These are phyloP conservation scores for Nyctanthes arbortristis DNA, from an alignment of 257 asterid genomes.

Conservation along the genomic window DNA sequence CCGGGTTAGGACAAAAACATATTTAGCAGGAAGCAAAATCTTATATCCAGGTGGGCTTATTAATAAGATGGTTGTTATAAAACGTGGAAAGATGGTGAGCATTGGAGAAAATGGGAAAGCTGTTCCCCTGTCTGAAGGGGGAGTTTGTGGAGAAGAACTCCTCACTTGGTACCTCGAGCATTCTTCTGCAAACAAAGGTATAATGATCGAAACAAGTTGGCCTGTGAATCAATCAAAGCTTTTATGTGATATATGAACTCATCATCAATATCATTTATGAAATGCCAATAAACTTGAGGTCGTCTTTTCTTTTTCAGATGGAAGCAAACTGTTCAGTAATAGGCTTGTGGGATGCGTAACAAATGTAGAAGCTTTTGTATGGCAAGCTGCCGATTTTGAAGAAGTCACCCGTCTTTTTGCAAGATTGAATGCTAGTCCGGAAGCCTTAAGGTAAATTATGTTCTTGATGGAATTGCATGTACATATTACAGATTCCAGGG, in stretches of 20 bases:
- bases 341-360: constrained; percentile 67
- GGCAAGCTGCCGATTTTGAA: constrained; percentile 80
- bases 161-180: constrained; percentile 96
- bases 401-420: constrained; percentile 79
- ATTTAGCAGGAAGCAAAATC: constrained; percentile 71
- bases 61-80: constrained; percentile 86
- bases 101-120: constrained; percentile 64
- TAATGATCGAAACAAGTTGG: neutral
- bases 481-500: no score
- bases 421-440: constrained; percentile 76
- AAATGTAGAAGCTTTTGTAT: constrained; percentile 78
- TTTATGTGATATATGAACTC: no score
- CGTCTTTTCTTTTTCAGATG: constrained; percentile 43
- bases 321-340: constrained; percentile 60
- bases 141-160: constrained; percentile 94
- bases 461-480: no score
- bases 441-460: constrained; percentile 73
- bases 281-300: neutral
- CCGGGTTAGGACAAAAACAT: constrained; percentile 78
- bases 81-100: constrained; percentile 87
- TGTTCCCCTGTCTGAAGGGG: constrained; percentile 71
- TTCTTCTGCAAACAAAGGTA: constrained; percentile 80
- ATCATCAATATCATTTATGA: neutral
- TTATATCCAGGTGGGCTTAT: constrained; percentile 65
- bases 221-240: neutral